Conservation (phyloP, 768 basidiomycete species). For the Boletus huronensis region DNA sequence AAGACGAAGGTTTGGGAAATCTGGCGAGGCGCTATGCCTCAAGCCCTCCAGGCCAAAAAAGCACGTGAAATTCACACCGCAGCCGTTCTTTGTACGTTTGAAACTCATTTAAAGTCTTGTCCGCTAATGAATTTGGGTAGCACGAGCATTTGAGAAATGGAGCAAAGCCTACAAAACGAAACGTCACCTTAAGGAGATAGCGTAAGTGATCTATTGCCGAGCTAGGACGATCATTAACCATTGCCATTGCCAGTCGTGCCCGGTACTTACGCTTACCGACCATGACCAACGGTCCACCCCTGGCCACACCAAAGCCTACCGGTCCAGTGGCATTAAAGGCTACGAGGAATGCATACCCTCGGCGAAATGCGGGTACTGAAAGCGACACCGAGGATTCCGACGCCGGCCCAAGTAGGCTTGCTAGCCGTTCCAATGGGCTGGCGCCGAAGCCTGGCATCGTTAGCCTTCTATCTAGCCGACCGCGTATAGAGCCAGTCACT, state of each 20-base stretch:
- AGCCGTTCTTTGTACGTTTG: slow-evolving; percentile 53
- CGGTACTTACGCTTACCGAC: slow-evolving; percentile 75
- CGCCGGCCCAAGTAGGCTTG: slow-evolving; percentile 23
- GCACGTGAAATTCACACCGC: slow-evolving; percentile 61
- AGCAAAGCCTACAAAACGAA: slow-evolving; percentile 63
- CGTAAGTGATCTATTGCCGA: slow-evolving; percentile 50
- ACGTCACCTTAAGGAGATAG: slow-evolving; percentile 74
- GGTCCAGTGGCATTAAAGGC: slow-evolving; percentile 24
- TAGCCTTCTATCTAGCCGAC: slow-evolving; percentile 37
- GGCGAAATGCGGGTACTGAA: slow-evolving; percentile 23
- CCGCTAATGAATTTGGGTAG: slow-evolving; percentile 12
- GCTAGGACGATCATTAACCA: slow-evolving; percentile 26
- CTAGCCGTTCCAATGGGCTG: slow-evolving; percentile 26
- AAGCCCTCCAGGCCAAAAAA: slow-evolving; percentile 57
- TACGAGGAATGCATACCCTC: slow-evolving; percentile 31
- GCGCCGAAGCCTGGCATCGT: slow-evolving; percentile 33
- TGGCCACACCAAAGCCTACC: slow-evolving; percentile 29
- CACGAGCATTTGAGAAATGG: slow-evolving; percentile 68
- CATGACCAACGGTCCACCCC: slow-evolving; percentile 39
- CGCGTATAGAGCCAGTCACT: slow-evolving; percentile 25
- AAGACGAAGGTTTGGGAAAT: slow-evolving; percentile 60
- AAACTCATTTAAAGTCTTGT: slow-evolving; percentile 1
- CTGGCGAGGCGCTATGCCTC: slow-evolving; percentile 72
- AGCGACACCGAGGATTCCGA: slow-evolving; percentile 34
- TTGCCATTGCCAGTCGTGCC: slow-evolving; percentile 55